Evolutionary conservation across 1,284 basidiomycete species (phyloP), one percentile per base, ranked within the genome.

Genomic region (Austroboletus novae-zelandiae): DNA sequence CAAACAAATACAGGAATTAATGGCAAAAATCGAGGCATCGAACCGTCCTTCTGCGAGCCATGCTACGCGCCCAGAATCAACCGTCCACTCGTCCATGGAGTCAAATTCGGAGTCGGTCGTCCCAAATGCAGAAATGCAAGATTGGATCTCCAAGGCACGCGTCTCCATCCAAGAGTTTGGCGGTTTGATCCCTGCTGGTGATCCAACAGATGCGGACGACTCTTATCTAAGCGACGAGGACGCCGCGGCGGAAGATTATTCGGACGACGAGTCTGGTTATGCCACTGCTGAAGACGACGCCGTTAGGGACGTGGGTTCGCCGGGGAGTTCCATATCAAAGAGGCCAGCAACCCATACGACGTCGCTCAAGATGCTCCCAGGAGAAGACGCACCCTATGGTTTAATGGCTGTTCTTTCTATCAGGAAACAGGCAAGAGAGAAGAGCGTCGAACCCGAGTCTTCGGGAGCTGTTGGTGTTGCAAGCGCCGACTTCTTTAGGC

Each of bases 91-190:
- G 29, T 56, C 52, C 5, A 50, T 69, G 51, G 65, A 68, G 20
- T 46, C 53, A 17, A 56, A 50, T 40, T 58, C 57, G 36, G 65
- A 68, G 51, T 60, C 66, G 17, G 64, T 62, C 47, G 57, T 64
- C 36, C 62, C 61, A 39, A 70, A 68, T 53, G 68, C 69, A 43
- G 72, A 72, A 53, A 79, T 87, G 48, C 77, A 81, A 58, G 80
- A 85, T 54, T 90, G 87, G 87, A 81, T 90, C 50, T 74, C 79
- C 15, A 84, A 81, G 61, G 86, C 86, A 2, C 78, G 81, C 39
- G 78, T 81, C 50, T 83, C 78, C 31, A 73, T 89, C 40, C 75
- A 80, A 50, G 79, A 83, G 43, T 84, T 86, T 52, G 84, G 81
- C 15, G 78, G 76, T 7, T 79, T 81, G 59, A 81, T 87, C 52